phyloP scores from a whole-genome alignment of 768 basidiomycete genomes.

The Strobilomyces echinocephalus region DNA sequence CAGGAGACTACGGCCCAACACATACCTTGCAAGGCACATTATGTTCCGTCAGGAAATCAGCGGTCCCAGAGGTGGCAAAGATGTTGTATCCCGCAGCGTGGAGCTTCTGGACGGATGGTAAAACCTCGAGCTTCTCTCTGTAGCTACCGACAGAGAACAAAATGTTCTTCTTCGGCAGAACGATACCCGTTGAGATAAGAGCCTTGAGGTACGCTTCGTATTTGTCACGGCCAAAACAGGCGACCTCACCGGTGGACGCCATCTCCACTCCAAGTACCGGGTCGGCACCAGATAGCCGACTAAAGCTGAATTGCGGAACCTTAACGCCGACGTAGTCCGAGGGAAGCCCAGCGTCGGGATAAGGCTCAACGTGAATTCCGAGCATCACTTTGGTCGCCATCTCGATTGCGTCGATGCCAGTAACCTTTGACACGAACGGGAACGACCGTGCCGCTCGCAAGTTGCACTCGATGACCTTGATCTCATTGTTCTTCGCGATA shows the following conservation, averaged over 20 bases:
- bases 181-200: slow-evolving; percentile 92
- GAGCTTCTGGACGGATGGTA: slow-evolving; percentile 94
- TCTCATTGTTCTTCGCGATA: slow-evolving; percentile 99
- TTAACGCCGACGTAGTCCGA: slow-evolving; percentile 97
- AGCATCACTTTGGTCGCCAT: slow-evolving; percentile 99
- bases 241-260: slow-evolving; percentile 99
- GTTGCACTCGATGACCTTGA: slow-evolving; percentile 99
- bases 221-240: slow-evolving; percentile 96
- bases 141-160: slow-evolving; percentile 95
- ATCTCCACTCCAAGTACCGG: slow-evolving; percentile 98
- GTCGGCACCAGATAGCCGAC: slow-evolving; percentile 92
- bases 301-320: slow-evolving; percentile 99
- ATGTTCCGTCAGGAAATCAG: slow-evolving; percentile 96
- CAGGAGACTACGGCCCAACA: not conserved
- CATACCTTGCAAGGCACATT: slow-evolving; percentile 91
- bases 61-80: slow-evolving; percentile 94
- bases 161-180: slow-evolving; percentile 95
- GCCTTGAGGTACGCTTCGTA: slow-evolving; percentile 99
- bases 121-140: slow-evolving; percentile 94
- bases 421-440: slow-evolving; percentile 99
- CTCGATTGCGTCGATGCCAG: slow-evolving; percentile 96
- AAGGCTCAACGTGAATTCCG: slow-evolving; percentile 80
- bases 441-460: slow-evolving; percentile 95
- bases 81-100: slow-evolving; percentile 90
- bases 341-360: slow-evolving; percentile 85